Conservation (phyloP, 2,329 filamentous ascomycete species). For the Fusarium vanettenii region DNA sequence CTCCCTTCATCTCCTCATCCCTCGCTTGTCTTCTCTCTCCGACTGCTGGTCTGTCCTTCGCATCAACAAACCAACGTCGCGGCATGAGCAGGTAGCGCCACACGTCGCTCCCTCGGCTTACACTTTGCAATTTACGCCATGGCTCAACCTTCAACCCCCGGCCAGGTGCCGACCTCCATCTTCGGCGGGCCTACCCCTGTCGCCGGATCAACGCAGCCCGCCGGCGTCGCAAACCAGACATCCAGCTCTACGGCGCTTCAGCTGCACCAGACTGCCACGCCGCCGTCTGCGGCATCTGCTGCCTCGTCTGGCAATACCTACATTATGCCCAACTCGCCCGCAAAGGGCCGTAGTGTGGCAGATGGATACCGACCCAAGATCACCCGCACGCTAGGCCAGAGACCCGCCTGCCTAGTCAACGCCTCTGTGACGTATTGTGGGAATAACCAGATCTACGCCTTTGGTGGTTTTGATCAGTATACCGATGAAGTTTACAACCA, state of each 20-base stretch:
- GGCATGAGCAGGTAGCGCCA: conserved; percentile 40
- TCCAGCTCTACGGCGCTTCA: conserved; percentile 43
- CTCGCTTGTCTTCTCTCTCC: not conserved
- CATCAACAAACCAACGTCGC: conserved; percentile 16
- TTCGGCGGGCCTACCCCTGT: conserved; percentile 57
- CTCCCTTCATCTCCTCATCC: not conserved
- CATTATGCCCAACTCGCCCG: conserved; percentile 88
- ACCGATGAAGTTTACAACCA: conserved; percentile 99
- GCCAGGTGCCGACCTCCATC: conserved; percentile 56
- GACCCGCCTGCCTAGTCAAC: conserved; percentile 95
- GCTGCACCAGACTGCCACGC: conserved; percentile 33
- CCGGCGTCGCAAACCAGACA: conserved; percentile 39
- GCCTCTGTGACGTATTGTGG: conserved; percentile 99
- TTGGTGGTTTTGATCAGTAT: conserved; percentile 98
- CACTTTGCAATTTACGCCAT: conserved; percentile 48
- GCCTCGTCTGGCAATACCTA: conserved; percentile 80
- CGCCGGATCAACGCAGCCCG: conserved; percentile 41
- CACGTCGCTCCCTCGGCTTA: conserved; percentile 21
- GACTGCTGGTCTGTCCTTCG: not conserved
- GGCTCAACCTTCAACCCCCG: conserved; percentile 59
- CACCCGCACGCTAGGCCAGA: conserved; percentile 79
- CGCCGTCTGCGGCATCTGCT: conserved; percentile 45
- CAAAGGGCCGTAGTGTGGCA: conserved; percentile 71
- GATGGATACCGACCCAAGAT: conserved; percentile 89
- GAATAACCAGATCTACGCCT: conserved; percentile 97